A percentile compares a stretch with the other conserved stretches of the same genome.
These are phyloP conservation scores for Rhizophora mangle DNA, from an alignment of 345 rosid genomes.

Conservation along the genomic window DNA sequence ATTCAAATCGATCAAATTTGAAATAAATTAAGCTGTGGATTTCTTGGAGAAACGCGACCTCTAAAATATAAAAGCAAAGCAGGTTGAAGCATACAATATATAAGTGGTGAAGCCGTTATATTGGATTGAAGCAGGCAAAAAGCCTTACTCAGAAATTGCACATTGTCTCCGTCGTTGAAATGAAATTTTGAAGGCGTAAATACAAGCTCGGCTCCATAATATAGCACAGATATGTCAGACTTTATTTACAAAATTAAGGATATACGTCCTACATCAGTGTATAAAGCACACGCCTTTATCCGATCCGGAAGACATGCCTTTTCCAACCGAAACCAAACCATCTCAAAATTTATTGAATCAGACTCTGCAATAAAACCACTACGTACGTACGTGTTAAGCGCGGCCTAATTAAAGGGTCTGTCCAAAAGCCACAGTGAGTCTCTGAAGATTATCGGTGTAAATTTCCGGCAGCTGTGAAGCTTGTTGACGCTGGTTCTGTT, in stretches of 20 bases:
- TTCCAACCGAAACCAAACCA: neutral
- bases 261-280: no score
- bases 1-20: neutral
- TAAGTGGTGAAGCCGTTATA: no score
- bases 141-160: conserved; percentile 15
- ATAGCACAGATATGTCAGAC: no score
- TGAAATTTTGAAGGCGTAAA: neutral
- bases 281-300: no score
- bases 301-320: no score
- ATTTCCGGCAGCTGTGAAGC: conserved; percentile 33
- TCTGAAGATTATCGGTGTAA: conserved; percentile 33
- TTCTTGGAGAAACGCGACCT: neutral
- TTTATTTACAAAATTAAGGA: no score
- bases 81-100: no score
- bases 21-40: neutral
- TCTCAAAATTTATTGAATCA: neutral
- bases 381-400: no score
- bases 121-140: neutral
- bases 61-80: no score
- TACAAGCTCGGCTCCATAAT: no score
- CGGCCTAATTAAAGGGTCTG: conserved; percentile 26
- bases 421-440: conserved; percentile 43
- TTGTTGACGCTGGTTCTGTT: conserved; percentile 22
- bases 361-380: no score
- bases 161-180: neutral